Evolutionary conservation across 129 eudicot species (phyloP), one percentile per base, ranked within the genome.

Genomic region (Chrysanthemum makinoi): DNA sequence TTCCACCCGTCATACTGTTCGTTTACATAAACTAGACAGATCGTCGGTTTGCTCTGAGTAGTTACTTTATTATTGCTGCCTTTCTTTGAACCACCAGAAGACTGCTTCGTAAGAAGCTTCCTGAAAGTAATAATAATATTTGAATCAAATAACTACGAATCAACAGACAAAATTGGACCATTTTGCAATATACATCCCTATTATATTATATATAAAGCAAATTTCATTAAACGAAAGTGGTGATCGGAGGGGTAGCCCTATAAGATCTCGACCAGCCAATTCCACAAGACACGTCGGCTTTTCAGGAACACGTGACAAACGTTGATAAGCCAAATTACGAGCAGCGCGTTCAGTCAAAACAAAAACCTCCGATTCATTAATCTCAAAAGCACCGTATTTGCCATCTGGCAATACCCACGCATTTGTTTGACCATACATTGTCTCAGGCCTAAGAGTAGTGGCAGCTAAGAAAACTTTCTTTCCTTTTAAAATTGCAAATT

Each of bases 361-460:
- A 58, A 85, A 87, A 28, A 90, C 89, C 58, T 90, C 97, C 1
- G 76, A 66, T 3, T 87, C 97, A 54, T 87, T 90, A 15, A 90
- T 87, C 67, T 90, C 97, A 81, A 81, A 90, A 10, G 89, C 97
- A 16, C 97, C 97, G 56, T 90, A 90, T 55, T 85, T 81, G 10
- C 97, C 97, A 74, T 85, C 95, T 0, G 95, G 91, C 68, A 90
- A 76, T 5, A 90, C 95, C 97, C 97, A 90, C 7, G 91, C 68
- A 70, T 90, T 90, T 50, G 97, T 90, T 72, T 90, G 95, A 59
- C 97, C 97, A 59, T 86, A 90, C 95, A 90, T 90, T 1, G 97
- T 90, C 73, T 90, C 97, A 0, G 97, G 97, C 66, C 97, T 85
- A 73, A 90, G 73, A 6, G 97, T 90, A 2, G 97, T 95, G 55